phyloP scores from a whole-genome alignment of 1,139 yeast genomes.

The Yamadazyma jaroonii region DNA sequence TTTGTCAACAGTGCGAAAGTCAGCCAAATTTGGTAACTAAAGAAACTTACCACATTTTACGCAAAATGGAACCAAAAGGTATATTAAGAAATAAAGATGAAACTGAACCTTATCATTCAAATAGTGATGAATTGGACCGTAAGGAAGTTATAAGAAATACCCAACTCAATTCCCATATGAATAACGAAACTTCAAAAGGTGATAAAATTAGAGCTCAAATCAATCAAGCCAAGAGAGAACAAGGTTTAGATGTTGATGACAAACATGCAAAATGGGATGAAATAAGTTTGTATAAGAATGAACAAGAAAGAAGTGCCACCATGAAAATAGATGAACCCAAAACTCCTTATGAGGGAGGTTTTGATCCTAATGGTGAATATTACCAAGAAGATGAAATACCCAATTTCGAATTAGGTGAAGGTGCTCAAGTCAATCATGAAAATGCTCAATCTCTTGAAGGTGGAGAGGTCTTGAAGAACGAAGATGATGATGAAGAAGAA shows the following conservation, averaged over 20 bases:
- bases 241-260: slow-evolving; percentile 8
- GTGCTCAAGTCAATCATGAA: slow-evolving; percentile 18
- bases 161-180: slow-evolving; percentile 36
- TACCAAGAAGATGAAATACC: slow-evolving; percentile 65
- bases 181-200: slow-evolving; percentile 29
- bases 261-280: slow-evolving; percentile 65
- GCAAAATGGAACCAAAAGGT: slow-evolving; percentile 30
- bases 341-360: slow-evolving; percentile 95
- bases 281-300: slow-evolving; percentile 60
- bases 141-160: slow-evolving; percentile 46
- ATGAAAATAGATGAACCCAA: slow-evolving; percentile 95
- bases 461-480: slow-evolving; percentile 29
- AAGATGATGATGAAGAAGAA: slow-evolving; percentile 20
- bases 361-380: slow-evolving; percentile 80
- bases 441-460: slow-evolving; percentile 39
- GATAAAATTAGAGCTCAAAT: slow-evolving; percentile 40
- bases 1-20: slow-evolving; percentile 4
- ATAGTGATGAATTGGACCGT: slow-evolving; percentile 30
- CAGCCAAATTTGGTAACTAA: not conserved
- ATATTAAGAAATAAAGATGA: slow-evolving; percentile 38
- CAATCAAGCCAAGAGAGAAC: slow-evolving; percentile 24
- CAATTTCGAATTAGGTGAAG: slow-evolving; percentile 42
- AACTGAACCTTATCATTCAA: slow-evolving; percentile 4
- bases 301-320: slow-evolving; percentile 67
- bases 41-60: not conserved